These are phyloP conservation scores for Phoma sp. DNA, from an alignment of 2,329 filamentous ascomycete genomes.

Conservation along the genomic window DNA sequence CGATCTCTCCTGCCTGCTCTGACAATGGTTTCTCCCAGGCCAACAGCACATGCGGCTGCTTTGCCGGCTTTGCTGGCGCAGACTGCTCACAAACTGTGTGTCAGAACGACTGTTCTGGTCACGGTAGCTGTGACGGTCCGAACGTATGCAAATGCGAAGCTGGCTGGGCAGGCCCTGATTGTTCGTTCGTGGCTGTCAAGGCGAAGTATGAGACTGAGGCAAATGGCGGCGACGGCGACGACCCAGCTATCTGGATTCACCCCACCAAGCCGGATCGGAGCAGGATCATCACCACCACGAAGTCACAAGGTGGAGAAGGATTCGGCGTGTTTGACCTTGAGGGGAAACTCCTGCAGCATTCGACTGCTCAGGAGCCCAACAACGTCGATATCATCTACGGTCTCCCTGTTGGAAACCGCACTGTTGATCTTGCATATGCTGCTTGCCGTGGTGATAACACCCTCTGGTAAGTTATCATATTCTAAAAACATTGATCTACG, in stretches of 20 bases:
- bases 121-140: conserved; percentile 36
- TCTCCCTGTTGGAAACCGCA: conserved; percentile 54
- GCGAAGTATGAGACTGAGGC: conserved; percentile 44
- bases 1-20: conserved; percentile 29
- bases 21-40: conserved; percentile 25
- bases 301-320: conserved; percentile 58
- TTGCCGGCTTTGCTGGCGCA: conserved; percentile 33
- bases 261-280: conserved; percentile 50
- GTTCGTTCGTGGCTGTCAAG: conserved; percentile 38
- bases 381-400: conserved; percentile 64
- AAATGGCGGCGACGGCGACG: conserved; percentile 43
- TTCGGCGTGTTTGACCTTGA: conserved; percentile 59
- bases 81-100: conserved; percentile 32
- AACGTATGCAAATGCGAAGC: conserved; percentile 37
- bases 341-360: conserved; percentile 57
- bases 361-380: conserved; percentile 58
- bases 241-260: conserved; percentile 45
- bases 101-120: conserved; percentile 36
- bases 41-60: conserved; percentile 29
- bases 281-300: conserved; percentile 61
- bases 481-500: too few relatives aligned
- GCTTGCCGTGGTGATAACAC: conserved; percentile 62
- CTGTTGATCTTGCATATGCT: conserved; percentile 59
- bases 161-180: conserved; percentile 38
- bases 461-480: conserved; percentile 55